These are phyloP conservation scores for Cornus controversa DNA, from an alignment of 148 eudicot genomes.

Conservation along the genomic window DNA sequence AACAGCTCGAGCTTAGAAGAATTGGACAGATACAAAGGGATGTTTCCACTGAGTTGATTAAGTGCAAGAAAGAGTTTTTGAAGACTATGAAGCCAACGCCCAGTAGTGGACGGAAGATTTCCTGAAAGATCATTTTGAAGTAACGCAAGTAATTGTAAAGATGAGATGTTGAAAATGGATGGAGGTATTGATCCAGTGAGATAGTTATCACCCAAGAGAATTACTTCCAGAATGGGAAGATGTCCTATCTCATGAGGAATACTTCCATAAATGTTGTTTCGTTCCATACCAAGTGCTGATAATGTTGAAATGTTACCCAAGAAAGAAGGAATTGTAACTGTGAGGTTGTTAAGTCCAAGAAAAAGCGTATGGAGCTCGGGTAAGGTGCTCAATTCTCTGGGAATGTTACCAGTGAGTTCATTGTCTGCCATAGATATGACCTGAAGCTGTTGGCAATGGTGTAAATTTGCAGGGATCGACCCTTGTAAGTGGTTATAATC, in stretches of 20 bases:
- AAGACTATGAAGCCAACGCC: slow-evolving; percentile 24
- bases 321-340: slow-evolving; percentile 14
- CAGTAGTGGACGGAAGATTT: slow-evolving; percentile 12
- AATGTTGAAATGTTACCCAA: slow-evolving; percentile 10
- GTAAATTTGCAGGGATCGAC: slow-evolving; percentile 6
- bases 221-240: slow-evolving; percentile 7
- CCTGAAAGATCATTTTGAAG: slow-evolving; percentile 14
- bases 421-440: not conserved
- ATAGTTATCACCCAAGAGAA: slow-evolving; percentile 9
- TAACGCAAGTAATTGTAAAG: slow-evolving; percentile 8
- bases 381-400: slow-evolving; percentile 3
- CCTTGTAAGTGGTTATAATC: not conserved
- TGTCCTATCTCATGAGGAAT: slow-evolving; percentile 13
- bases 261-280: slow-evolving; percentile 8
- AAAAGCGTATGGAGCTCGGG: not conserved
- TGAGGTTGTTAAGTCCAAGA: slow-evolving; percentile 2
- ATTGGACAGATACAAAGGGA: slow-evolving; percentile 15
- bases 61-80: not conserved
- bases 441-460: not conserved
- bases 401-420: not conserved
- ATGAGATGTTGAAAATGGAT: slow-evolving; percentile 19
- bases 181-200: slow-evolving; percentile 17
- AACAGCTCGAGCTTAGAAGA: slow-evolving; percentile 10
- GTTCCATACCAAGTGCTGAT: not conserved
- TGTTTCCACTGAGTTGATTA: slow-evolving; percentile 18